phyloP scores from a whole-genome alignment of 805 yeast genomes.

The Sugiyamaella qingdaonensis region DNA sequence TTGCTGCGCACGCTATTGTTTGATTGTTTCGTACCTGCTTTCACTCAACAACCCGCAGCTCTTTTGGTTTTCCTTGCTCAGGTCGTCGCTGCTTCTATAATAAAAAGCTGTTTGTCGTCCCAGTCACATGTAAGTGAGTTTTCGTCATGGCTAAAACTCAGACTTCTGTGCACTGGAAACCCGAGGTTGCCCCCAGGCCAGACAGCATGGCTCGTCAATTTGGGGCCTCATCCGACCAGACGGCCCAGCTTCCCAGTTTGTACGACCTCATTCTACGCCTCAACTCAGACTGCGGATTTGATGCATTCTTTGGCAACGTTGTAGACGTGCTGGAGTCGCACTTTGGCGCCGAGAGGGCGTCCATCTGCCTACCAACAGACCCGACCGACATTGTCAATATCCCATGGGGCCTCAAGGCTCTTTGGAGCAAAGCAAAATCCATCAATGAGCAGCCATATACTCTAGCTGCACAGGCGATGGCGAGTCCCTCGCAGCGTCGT shows the following conservation, averaged over 20 bases:
- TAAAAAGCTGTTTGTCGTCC: too few species aligned
- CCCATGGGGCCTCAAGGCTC: slow-evolving; percentile 34
- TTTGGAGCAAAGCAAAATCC: slow-evolving; percentile 23
- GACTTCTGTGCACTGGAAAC: neutral
- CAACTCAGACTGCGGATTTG: slow-evolving; percentile 23
- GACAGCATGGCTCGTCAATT: neutral
- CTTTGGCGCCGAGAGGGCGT: slow-evolving; percentile 28
- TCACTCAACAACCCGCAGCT: too few species aligned
- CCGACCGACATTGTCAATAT: slow-evolving; percentile 30
- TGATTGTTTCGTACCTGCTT: too few species aligned
- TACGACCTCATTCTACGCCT: slow-evolving; percentile 18
- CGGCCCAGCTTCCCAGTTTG: slow-evolving; percentile 12
- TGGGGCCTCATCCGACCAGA: neutral
- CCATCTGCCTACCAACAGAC: slow-evolving; percentile 30
- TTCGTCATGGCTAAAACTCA: neutral
- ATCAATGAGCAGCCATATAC: slow-evolving; percentile 1
- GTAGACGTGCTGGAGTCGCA: slow-evolving; percentile 23
- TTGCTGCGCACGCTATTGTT: neutral
- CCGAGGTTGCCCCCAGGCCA: neutral
- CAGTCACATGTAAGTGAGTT: too few species aligned
- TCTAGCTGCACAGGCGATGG: neutral
- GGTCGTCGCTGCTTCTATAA: too few species aligned
- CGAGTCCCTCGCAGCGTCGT: slow-evolving; percentile 1
- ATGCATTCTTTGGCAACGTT: slow-evolving; percentile 27
- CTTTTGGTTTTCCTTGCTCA: too few species aligned